A percentile compares a stretch with the other conserved stretches of the same genome.
Conservation (phyloP, 2,329 filamentous ascomycete genomes). For the Alternaria panax region DNA sequence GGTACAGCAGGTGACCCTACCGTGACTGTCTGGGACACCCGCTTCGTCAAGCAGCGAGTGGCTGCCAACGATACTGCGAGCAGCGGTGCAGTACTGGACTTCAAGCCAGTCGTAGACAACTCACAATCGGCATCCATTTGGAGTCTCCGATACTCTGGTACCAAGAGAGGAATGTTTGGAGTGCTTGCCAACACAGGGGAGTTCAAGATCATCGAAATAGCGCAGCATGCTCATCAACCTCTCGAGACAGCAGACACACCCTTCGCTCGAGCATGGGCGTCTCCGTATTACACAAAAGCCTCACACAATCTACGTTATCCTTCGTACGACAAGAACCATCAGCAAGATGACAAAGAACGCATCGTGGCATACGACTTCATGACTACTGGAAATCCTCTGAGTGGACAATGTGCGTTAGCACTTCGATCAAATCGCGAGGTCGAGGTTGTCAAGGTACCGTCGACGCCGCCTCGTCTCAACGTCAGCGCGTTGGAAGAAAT, state of each 20-base stretch:
- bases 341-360: conserved; percentile 56
- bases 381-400: conserved; percentile 52
- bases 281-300: conserved; percentile 55
- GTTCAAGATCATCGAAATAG: conserved; percentile 64
- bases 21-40: conserved; percentile 80
- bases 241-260: conserved; percentile 29
- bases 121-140: conserved; percentile 62
- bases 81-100: conserved; percentile 62
- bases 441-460: conserved; percentile 57
- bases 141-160: conserved; percentile 68
- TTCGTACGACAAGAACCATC: conserved; percentile 55
- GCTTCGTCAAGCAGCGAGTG: conserved; percentile 53
- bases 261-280: conserved; percentile 48
- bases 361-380: conserved; percentile 69
- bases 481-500: conserved; percentile 56
- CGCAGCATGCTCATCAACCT: conserved; percentile 56
- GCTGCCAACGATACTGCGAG: conserved; percentile 61
- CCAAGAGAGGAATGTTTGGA: conserved; percentile 64
- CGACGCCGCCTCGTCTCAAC: conserved; percentile 51
- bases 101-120: conserved; percentile 62
- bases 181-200: conserved; percentile 67
- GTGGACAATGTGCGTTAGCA: conserved; percentile 61
- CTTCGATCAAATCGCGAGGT: conserved; percentile 62
- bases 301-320: conserved; percentile 55
- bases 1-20: conserved; percentile 74